Evolutionary conservation across 192 early-diverging fungal genomes (phyloP).

Genomic region (Coemansia sp.): DNA sequence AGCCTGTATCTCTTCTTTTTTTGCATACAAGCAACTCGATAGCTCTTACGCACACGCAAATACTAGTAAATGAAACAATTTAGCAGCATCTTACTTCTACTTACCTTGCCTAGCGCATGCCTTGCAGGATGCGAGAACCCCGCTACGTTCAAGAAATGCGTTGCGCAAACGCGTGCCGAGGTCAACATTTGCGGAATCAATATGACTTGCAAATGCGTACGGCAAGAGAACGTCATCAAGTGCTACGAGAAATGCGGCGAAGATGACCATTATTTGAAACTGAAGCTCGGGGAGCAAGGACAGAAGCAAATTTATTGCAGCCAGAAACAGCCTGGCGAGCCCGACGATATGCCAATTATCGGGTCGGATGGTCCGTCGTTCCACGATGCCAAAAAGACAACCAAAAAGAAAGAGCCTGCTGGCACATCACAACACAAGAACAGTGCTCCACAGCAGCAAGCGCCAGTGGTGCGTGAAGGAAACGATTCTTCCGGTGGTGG

Average conservation of each 20-base stretch:
- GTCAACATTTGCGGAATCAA: conserved; percentile 50
- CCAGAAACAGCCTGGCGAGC: conserved; percentile 35
- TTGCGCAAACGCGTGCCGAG: conserved; percentile 47
- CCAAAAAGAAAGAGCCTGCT: neutral
- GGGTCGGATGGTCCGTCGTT: conserved; percentile 20
- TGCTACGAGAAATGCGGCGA: conserved; percentile 53
- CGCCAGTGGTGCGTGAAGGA: neutral
- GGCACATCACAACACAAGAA: neutral
- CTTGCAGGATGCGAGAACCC: conserved; percentile 34
- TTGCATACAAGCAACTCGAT: no score
- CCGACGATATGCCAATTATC: conserved; percentile 48
- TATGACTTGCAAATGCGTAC: conserved; percentile 49
- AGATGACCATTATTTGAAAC: conserved; percentile 25
- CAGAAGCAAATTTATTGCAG: conserved; percentile 49
- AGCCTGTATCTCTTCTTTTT: no score
- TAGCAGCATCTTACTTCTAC: neutral
- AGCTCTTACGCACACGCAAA: no score
- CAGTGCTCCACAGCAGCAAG: neutral
- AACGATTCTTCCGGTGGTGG: neutral
- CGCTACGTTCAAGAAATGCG: conserved; percentile 44
- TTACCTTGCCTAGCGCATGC: neutral
- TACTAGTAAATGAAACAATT: neutral
- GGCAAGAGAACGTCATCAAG: conserved; percentile 34
- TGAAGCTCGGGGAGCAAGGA: conserved; percentile 36
- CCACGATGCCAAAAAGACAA: conserved; percentile 3